Conservation (phyloP, 441 rosid species). For the Pelargonium exstipulatum region DNA sequence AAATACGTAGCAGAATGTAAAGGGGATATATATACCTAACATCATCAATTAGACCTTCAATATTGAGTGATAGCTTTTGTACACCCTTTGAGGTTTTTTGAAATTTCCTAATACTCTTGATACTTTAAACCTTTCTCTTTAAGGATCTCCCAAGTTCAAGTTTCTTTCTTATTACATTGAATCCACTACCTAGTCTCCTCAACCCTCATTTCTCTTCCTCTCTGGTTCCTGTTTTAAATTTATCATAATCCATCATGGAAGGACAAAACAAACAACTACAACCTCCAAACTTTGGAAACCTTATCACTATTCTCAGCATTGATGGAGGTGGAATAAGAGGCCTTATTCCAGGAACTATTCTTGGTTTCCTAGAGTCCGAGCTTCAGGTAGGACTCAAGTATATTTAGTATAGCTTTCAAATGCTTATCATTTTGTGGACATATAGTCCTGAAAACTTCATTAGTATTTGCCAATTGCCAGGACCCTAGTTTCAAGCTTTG, state of each 20-base stretch:
- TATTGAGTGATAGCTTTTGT: neutral
- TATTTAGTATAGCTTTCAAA: neutral
- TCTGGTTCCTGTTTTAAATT: neutral
- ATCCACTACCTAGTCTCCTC: neutral
- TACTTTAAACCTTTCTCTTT: no score
- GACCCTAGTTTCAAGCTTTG: neutral
- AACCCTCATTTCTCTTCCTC: neutral
- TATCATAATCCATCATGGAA: conserved; percentile 6
- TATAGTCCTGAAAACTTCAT: no score
- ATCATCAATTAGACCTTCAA: neutral
- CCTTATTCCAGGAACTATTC: conserved; percentile 36
- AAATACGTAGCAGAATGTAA: neutral
- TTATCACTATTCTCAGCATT: conserved; percentile 35
- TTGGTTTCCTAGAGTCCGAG: conserved; percentile 40
- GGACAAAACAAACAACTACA: conserved; percentile 14
- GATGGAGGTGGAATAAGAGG: conserved; percentile 46
- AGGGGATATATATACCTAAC: neutral
- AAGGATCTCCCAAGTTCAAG: neutral
- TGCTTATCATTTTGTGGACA: no score
- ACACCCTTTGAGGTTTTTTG: no score
- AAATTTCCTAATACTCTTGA: neutral
- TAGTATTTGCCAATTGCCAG: no score
- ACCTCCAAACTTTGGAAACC: conserved; percentile 35
- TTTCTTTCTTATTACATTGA: neutral
- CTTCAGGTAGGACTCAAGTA: conserved; percentile 32